Conservation (phyloP, 2,329 filamentous ascomycete genomes). For the Colletotrichum tabaci region DNA sequence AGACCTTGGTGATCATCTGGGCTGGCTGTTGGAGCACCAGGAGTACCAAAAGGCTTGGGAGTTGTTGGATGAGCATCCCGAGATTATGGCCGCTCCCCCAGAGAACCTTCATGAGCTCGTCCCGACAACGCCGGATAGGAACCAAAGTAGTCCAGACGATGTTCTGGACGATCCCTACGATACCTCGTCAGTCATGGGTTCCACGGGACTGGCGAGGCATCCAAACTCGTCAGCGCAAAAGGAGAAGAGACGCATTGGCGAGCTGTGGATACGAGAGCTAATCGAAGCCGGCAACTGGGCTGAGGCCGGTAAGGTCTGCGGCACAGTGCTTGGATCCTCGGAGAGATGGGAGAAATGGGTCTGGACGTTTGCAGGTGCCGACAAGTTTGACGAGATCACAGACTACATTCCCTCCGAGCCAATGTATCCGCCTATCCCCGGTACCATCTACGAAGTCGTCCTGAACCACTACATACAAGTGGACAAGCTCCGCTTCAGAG, state of each 20-base stretch:
- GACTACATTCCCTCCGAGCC: conserved; percentile 83
- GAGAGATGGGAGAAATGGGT: conserved; percentile 96
- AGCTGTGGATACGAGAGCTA: conserved; percentile 92
- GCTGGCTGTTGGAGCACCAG: conserved; percentile 86
- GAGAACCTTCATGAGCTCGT: conserved; percentile 58
- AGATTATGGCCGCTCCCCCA: conserved; percentile 67
- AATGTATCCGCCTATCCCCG: conserved; percentile 84
- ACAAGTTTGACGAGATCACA: conserved; percentile 91
- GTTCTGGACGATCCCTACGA: conserved; percentile 86
- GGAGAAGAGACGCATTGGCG: conserved; percentile 92
- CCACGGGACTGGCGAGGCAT: conserved; percentile 56
- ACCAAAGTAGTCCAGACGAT: conserved; percentile 65
- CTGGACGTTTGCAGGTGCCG: conserved; percentile 88
- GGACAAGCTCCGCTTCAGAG: conserved; percentile 81
- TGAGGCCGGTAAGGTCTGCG: conserved; percentile 84
- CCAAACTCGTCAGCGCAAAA: conserved; percentile 70
- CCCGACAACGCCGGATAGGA: conserved; percentile 59
- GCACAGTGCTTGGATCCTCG: conserved; percentile 84
- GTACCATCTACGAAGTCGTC: conserved; percentile 89
- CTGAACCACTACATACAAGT: conserved; percentile 89
- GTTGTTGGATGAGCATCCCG: conserved; percentile 89
- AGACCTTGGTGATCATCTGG: conserved; percentile 86
- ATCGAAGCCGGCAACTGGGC: conserved; percentile 82
- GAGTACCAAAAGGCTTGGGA: conserved; percentile 91
- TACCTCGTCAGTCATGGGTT: conserved; percentile 73